These are phyloP conservation scores for Globisporangium paddicum DNA, from an alignment of 352 stramenopile genomes.

Conservation along the genomic window DNA sequence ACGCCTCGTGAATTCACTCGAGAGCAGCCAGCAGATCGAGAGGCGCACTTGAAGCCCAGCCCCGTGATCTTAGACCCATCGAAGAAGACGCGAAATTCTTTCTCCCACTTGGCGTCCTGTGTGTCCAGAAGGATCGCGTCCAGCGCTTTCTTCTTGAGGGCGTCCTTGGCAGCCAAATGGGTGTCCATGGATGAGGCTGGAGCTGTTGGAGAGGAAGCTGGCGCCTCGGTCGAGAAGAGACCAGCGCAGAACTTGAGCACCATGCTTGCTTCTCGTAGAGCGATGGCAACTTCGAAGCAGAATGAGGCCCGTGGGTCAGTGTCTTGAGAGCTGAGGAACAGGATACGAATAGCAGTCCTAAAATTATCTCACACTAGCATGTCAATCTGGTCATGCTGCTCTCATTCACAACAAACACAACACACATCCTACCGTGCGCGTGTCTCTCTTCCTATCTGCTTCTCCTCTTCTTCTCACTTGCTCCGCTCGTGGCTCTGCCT, in stretches of 20 bases:
- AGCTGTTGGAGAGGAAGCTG: neutral
- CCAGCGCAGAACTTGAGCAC: slow-evolving; percentile 49
- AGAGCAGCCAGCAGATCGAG: neutral
- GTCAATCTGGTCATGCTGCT: neutral
- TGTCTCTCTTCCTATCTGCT: slow-evolving; percentile 2
- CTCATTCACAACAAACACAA: neutral
- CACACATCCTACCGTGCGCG: neutral
- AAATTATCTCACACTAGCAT: neutral
- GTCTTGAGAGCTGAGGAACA: neutral
- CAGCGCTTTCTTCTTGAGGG: slow-evolving; percentile 13
- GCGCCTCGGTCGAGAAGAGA: slow-evolving; percentile 14
- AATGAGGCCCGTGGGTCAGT: neutral
- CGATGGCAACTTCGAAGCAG: neutral
- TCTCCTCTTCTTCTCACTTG: neutral
- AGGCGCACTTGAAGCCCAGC: slow-evolving; percentile 31
- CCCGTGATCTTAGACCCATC: slow-evolving; percentile 42
- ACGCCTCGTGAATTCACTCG: neutral
- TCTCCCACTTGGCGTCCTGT: slow-evolving; percentile 30
- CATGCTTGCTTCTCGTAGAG: slow-evolving; percentile 14
- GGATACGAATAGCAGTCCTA: slow-evolving; percentile 1
- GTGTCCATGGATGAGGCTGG: neutral
- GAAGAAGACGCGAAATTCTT: slow-evolving; percentile 59
- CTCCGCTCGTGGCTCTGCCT: neutral
- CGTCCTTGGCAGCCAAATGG: slow-evolving; percentile 13
- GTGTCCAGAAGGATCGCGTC: slow-evolving; percentile 11